These are phyloP conservation scores for Globisporangium uncinulatum DNA, from an alignment of 352 stramenopile species.

Conservation along the genomic window DNA sequence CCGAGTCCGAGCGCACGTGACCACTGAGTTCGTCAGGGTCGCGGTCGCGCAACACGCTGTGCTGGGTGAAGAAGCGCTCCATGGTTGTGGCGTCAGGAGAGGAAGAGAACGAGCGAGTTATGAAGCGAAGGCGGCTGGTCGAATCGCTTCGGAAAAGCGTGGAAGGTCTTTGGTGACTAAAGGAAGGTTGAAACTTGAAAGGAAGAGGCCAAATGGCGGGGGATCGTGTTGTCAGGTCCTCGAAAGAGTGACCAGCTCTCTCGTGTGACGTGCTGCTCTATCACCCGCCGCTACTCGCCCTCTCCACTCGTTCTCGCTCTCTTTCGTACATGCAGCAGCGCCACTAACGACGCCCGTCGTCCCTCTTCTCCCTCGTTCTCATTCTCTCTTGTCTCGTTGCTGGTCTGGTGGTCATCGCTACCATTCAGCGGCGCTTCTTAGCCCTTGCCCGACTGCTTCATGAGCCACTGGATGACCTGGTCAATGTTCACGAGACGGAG, in stretches of 20 bases:
- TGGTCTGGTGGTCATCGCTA: not conserved
- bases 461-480: constrained; percentile 97
- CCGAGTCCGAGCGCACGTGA: constrained; percentile 59
- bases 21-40: constrained; percentile 54
- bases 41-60: constrained; percentile 68
- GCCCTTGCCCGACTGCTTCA: constrained; percentile 90
- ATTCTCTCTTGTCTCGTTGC: not conserved
- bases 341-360: not conserved
- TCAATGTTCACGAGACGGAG: constrained; percentile 96
- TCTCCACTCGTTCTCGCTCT: not conserved
- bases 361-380: constrained; percentile 7
- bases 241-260: not conserved
- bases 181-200: too few relatives aligned
- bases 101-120: not conserved
- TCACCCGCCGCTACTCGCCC: too few relatives aligned
- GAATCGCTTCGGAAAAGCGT: not conserved
- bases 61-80: constrained; percentile 79
- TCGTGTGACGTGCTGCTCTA: not conserved
- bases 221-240: too few relatives aligned
- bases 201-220: too few relatives aligned
- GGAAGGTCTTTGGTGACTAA: too few relatives aligned
- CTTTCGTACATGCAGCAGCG: not conserved
- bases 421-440: constrained; percentile 21
- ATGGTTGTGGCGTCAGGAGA: constrained; percentile 18
- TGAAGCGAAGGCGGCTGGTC: not conserved